Percentiles rank a stretch among this genome's conserved stretches.
Evolutionary conservation across 2,329 filamentous ascomycete species (phyloP).

Genomic region (Bipolaris sorokiniana): DNA sequence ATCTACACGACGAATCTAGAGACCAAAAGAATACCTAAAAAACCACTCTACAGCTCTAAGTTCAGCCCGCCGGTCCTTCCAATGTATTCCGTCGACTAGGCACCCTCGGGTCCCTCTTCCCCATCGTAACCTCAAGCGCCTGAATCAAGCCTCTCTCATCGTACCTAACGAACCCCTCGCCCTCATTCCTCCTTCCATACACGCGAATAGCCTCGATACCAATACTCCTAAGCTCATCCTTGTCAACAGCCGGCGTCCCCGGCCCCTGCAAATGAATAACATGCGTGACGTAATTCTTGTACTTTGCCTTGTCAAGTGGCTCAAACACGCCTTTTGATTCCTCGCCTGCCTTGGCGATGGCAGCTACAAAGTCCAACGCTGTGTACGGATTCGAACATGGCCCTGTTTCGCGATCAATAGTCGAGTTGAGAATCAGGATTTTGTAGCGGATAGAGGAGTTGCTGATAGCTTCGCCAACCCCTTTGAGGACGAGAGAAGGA

Average conservation of each 20-base stretch:
- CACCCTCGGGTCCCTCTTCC: constrained; percentile 63
- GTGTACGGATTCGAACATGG: constrained; percentile 69
- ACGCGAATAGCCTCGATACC: constrained; percentile 80
- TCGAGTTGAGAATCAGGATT: constrained; percentile 84
- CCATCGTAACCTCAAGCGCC: constrained; percentile 78
- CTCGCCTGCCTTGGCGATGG: constrained; percentile 70
- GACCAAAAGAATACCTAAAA: neutral
- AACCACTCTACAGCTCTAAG: neutral
- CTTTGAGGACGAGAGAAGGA: constrained; percentile 78
- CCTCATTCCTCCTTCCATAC: constrained; percentile 70
- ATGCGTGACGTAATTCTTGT: constrained; percentile 78
- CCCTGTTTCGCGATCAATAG: constrained; percentile 84
- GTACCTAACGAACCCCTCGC: constrained; percentile 67
- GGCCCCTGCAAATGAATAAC: constrained; percentile 78
- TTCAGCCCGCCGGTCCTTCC: constrained; percentile 9
- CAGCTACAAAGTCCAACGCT: constrained; percentile 80
- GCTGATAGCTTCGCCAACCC: constrained; percentile 71
- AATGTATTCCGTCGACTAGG: constrained; percentile 65
- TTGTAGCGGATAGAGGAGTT: constrained; percentile 66
- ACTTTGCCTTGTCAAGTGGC: constrained; percentile 52
- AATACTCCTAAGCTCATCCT: constrained; percentile 64
- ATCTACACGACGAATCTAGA: neutral
- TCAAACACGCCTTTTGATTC: constrained; percentile 57
- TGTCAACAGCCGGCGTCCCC: constrained; percentile 73
- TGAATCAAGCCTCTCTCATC: constrained; percentile 76